Evolutionary conservation across 495 filamentous ascomycete species (phyloP).

Genomic region (Podospora sp.): DNA sequence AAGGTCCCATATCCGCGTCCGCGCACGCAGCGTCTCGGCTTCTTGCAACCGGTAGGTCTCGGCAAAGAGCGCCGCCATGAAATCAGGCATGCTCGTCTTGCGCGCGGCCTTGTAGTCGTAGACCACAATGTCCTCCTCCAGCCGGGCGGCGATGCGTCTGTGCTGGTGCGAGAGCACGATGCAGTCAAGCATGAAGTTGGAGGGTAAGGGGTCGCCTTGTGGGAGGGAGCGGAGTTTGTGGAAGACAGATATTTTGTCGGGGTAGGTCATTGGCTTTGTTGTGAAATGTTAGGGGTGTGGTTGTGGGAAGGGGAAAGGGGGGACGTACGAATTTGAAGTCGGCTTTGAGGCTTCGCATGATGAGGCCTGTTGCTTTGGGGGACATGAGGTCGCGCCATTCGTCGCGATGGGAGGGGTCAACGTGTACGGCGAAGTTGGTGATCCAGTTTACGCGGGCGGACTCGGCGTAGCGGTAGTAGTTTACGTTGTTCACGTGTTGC

Average conservation of each 20-base stretch:
- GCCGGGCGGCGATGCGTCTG: conserved; percentile 74
- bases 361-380: conserved; percentile 69
- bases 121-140: conserved; percentile 79
- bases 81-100: conserved; percentile 64
- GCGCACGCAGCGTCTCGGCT: conserved; percentile 51
- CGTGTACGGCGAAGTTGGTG: conserved; percentile 68
- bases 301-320: neutral
- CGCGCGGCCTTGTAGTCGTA: conserved; percentile 74
- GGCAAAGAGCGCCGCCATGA: conserved; percentile 67
- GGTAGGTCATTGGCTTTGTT: conserved; percentile 79
- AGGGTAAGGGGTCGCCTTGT: conserved; percentile 28
- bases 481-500: conserved; percentile 58
- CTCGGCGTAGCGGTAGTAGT: conserved; percentile 84
- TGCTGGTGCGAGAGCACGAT: conserved; percentile 78
- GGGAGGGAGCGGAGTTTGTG: conserved; percentile 69
- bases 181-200: conserved; percentile 54
- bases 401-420: conserved; percentile 65
- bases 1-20: conserved; percentile 55
- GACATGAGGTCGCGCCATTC: conserved; percentile 74
- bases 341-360: conserved; percentile 76
- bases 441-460: conserved; percentile 82
- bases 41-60: conserved; percentile 69
- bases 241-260: conserved; percentile 84
- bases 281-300: neutral
- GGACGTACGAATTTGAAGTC: conserved; percentile 88